Evolutionary conservation across 495 filamentous ascomycete genomes (phyloP).

Genomic region (Copromyces sp.): DNA sequence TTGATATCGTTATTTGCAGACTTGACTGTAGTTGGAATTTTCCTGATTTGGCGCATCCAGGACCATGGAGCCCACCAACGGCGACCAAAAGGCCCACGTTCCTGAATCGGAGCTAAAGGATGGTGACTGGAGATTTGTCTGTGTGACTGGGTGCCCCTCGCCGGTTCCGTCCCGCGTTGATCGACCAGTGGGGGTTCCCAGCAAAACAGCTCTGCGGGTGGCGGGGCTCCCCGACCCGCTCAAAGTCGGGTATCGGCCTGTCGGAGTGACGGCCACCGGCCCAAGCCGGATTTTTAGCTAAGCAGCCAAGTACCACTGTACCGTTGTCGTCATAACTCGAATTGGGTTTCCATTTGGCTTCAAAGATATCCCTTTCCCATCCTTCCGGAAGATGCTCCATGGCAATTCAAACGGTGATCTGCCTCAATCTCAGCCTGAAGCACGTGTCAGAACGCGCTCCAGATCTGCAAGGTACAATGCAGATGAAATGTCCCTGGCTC

Average conservation of each 20-base stretch:
- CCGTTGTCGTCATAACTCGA: neutral
- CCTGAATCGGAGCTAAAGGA: constrained; percentile 30
- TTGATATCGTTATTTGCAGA: neutral
- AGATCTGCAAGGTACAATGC: neutral
- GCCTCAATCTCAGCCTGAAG: neutral
- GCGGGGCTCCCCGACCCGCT: neutral
- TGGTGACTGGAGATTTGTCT: constrained; percentile 3
- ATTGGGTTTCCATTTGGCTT: neutral
- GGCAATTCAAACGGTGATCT: neutral
- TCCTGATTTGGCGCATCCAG: constrained; percentile 6
- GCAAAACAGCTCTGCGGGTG: neutral
- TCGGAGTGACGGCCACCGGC: neutral
- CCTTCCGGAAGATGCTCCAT: neutral
- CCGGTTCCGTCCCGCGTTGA: constrained; percentile 2
- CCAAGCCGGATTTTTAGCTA: neutral
- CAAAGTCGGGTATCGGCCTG: neutral
- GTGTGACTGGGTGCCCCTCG: constrained; percentile 18
- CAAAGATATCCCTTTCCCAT: neutral
- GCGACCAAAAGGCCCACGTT: constrained; percentile 26
- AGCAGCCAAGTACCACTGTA: neutral
- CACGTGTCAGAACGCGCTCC: neutral
- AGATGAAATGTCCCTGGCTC: neutral
- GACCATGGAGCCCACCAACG: neutral
- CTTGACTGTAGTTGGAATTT: neutral
- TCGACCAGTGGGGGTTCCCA: neutral